Conservation (phyloP, 139 green algal species). For the Desmodesmus armatus region DNA sequence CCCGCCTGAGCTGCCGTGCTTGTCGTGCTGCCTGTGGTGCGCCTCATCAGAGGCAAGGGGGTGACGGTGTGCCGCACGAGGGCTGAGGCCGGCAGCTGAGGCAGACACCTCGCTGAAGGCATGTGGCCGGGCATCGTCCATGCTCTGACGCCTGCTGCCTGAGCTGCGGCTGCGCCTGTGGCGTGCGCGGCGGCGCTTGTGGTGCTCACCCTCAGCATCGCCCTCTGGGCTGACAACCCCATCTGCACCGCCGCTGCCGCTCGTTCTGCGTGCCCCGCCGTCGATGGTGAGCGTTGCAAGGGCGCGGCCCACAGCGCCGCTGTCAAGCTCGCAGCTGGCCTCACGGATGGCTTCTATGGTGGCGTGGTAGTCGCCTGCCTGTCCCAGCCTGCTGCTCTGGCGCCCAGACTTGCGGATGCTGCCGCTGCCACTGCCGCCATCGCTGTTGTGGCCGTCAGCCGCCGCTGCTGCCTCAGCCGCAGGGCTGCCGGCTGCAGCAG, state of each 20-base stretch:
- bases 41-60: no score
- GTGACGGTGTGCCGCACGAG: no score
- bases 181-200: not conserved
- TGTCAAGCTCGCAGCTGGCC: constrained; percentile 10
- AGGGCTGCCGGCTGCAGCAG: not conserved
- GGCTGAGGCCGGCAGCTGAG: not conserved
- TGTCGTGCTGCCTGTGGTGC: not conserved
- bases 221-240: not conserved
- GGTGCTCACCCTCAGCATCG: constrained; percentile 15
- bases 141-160: constrained; percentile 14
- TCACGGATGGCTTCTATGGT: constrained; percentile 9
- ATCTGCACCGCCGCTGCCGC: not conserved
- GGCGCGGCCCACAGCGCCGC: not conserved
- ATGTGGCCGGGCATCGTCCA: not conserved
- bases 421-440: constrained; percentile 1
- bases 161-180: constrained; percentile 11
- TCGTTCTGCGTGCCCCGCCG: not conserved
- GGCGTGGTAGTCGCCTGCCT: not conserved
- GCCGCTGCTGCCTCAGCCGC: not conserved
- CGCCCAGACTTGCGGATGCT: not conserved
- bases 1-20: not conserved
- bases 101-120: not conserved
- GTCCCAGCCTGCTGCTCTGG: constrained; percentile 3
- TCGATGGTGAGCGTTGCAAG: not conserved
- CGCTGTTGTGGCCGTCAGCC: not conserved